A percentile compares a stretch with the other conserved stretches of the same genome.
phyloP scores from a whole-genome alignment of 148 eudicot genomes.

The Fallopia convolvulus region DNA sequence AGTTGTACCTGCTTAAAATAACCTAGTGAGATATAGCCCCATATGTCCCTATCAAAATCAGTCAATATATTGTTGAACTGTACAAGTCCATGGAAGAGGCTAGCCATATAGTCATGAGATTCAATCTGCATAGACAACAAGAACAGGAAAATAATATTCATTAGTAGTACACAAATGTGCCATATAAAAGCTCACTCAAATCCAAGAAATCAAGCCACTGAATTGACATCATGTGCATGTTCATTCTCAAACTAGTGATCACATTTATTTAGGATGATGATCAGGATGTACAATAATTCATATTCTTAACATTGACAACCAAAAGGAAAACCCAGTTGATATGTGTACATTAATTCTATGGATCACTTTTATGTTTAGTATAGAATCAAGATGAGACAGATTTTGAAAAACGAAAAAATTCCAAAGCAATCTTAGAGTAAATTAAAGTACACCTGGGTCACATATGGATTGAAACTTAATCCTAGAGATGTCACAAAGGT shows the following conservation, averaged over 20 bases:
- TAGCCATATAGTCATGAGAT: slow-evolving; percentile 96
- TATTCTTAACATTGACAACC: background rate
- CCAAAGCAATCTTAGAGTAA: too few relatives aligned
- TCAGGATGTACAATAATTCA: background rate
- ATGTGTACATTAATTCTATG: background rate
- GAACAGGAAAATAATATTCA: background rate
- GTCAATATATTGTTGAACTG: slow-evolving; percentile 73
- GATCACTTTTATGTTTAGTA: background rate
- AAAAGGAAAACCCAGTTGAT: background rate
- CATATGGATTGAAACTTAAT: slow-evolving; percentile 79
- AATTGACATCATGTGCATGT: background rate
- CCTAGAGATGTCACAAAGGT: slow-evolving; percentile 83
- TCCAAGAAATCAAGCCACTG: background rate
- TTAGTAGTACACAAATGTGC: background rate
- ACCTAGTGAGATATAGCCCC: slow-evolving; percentile 85
- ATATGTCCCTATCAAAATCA: slow-evolving; percentile 81
- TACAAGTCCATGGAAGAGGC: slow-evolving; percentile 62
- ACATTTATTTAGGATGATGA: background rate
- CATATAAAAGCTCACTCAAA: background rate
- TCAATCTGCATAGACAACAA: slow-evolving; percentile 56
- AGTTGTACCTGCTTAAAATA: slow-evolving; percentile 86
- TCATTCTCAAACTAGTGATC: background rate
- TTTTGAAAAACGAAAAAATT: too few relatives aligned
- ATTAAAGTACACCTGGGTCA: slow-evolving; percentile 49
- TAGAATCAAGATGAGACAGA: background rate